These are phyloP conservation scores for Labyrinthula sp. DNA, from an alignment of 352 stramenopile genomes.

Conservation along the genomic window DNA sequence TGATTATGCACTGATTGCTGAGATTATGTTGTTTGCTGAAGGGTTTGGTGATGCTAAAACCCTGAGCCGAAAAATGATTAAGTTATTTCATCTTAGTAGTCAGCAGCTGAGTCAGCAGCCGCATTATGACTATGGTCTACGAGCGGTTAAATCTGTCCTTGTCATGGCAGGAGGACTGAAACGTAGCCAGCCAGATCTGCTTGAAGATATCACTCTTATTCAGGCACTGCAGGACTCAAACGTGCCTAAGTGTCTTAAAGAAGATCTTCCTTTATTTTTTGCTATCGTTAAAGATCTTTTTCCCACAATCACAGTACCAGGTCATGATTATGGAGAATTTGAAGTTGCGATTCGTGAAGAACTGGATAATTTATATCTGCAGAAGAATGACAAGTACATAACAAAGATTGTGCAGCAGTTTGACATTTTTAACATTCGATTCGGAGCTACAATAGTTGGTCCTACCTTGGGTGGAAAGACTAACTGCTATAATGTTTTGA, in stretches of 20 bases:
- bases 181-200: slow-evolving; percentile 61
- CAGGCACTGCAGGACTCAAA: slow-evolving; percentile 73
- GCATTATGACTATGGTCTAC: slow-evolving; percentile 73
- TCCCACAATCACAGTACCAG: slow-evolving; percentile 49
- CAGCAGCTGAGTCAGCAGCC: slow-evolving; percentile 70
- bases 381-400: slow-evolving; percentile 62
- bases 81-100: slow-evolving; percentile 64
- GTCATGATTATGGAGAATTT: slow-evolving; percentile 61
- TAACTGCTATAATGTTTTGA: slow-evolving; percentile 31
- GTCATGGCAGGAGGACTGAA: slow-evolving; percentile 66
- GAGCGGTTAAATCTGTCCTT: slow-evolving; percentile 63
- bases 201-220: slow-evolving; percentile 66
- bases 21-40: slow-evolving; percentile 61
- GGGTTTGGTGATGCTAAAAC: slow-evolving; percentile 57
- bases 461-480: slow-evolving; percentile 59
- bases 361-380: slow-evolving; percentile 51
- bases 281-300: slow-evolving; percentile 66
- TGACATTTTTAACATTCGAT: slow-evolving; percentile 74
- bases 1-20: slow-evolving; percentile 62
- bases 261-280: slow-evolving; percentile 70
- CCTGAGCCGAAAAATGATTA: slow-evolving; percentile 69
- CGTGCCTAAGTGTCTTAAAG: slow-evolving; percentile 72
- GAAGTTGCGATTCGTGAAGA: slow-evolving; percentile 45
- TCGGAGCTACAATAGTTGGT: slow-evolving; percentile 62
- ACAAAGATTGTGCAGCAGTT: slow-evolving; percentile 77